Percentiles rank a stretch among this genome's conserved stretches.
These are phyloP conservation scores for Penicillium sp. DNA, from an alignment of 2,329 filamentous ascomycete genomes.

Conservation along the genomic window DNA sequence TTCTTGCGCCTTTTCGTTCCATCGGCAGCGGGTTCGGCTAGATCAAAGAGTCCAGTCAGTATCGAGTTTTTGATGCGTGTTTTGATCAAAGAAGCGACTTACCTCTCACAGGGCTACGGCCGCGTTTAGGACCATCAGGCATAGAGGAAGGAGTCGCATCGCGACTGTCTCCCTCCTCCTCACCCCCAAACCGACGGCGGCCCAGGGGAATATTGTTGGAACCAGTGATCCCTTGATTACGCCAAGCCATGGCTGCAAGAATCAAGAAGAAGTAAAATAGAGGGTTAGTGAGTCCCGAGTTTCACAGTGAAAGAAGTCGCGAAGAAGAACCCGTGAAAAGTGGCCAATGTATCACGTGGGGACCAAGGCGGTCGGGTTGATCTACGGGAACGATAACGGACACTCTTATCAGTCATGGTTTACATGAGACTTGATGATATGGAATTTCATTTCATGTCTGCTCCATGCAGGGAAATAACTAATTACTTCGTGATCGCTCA, in stretches of 20 bases:
- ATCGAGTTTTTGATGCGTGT: conserved; percentile 6
- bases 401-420: too few relatives aligned
- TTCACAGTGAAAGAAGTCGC: conserved; percentile 3
- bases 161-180: conserved; percentile 46
- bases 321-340: conserved; percentile 5
- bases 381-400: too few relatives aligned
- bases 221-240: conserved; percentile 78
- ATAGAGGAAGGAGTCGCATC: conserved; percentile 45
- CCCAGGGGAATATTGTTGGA: conserved; percentile 97
- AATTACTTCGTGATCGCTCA: conserved; percentile 1
- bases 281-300: conserved; percentile 9
- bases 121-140: conserved; percentile 63
- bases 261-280: conserved; percentile 8
- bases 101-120: conserved; percentile 84
- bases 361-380: conserved; percentile 7
- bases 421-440: background rate
- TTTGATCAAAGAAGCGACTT: conserved; percentile 32
- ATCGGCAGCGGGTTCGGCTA: conserved; percentile 55
- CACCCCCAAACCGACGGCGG: conserved; percentile 70
- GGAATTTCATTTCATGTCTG: too few relatives aligned
- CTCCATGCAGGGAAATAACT: background rate
- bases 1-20: conserved; percentile 89
- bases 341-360: conserved; percentile 4
- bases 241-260: conserved; percentile 53
- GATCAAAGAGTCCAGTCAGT: conserved; percentile 20